Percentiles rank a stretch among this genome's conserved stretches.
These are phyloP conservation scores for Phaffomyces thermotolerans DNA, from an alignment of 805 yeast genomes.

Conservation along the genomic window DNA sequence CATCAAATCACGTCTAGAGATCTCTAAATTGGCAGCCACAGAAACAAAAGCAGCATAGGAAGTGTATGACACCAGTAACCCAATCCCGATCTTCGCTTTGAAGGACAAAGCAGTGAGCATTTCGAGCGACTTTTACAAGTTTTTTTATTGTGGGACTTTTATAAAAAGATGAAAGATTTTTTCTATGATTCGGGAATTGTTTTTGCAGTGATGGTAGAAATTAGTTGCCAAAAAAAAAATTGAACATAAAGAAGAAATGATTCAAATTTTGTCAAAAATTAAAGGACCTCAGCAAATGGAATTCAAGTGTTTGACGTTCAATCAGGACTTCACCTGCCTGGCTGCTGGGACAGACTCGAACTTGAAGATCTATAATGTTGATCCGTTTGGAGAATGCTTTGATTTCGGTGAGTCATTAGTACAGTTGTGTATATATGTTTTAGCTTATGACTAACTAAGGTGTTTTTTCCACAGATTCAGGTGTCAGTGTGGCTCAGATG, in stretches of 20 bases:
- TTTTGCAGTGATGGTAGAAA: neutral
- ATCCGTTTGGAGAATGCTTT: constrained; percentile 75
- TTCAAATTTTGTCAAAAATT: no score
- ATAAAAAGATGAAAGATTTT: neutral
- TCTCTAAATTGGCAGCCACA: constrained; percentile 44
- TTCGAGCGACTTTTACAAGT: neutral
- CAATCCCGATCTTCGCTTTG: constrained; percentile 23
- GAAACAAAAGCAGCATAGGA: constrained; percentile 60
- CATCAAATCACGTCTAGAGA: constrained; percentile 34
- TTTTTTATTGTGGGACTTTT: neutral
- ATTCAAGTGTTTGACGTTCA: constrained; percentile 24
- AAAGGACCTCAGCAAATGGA: neutral
- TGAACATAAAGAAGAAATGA: no score
- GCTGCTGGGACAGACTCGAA: constrained; percentile 63
- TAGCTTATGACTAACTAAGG: neutral
- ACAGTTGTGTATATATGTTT: neutral
- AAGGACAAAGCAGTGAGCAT: constrained; percentile 11
- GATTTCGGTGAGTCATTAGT: constrained; percentile 27
- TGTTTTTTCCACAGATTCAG: constrained; percentile 13
- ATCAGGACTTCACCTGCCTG: constrained; percentile 80
- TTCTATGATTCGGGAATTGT: neutral
- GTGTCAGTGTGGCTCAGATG: constrained; percentile 73
- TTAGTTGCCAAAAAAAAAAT: neutral
- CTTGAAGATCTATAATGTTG: constrained; percentile 77
- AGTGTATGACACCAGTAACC: constrained; percentile 43